These are phyloP conservation scores for Ganoderma leucocontextum DNA, from an alignment of 1,284 basidiomycete genomes.

Conservation along the genomic window DNA sequence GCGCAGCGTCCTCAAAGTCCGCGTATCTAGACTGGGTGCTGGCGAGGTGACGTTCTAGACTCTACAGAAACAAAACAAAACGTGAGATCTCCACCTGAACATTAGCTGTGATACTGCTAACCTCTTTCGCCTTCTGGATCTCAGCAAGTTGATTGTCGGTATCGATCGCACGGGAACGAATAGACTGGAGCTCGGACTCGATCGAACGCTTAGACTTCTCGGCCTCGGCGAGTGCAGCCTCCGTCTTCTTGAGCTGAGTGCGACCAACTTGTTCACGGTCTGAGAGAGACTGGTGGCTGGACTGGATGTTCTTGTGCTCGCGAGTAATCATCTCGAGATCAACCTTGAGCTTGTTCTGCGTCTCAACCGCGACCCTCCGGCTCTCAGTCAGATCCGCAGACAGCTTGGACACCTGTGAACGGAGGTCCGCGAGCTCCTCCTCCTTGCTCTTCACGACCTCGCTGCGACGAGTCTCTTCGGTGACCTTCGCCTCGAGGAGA, in stretches of 20 bases:
- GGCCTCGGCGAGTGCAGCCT: slow-evolving; percentile 63
- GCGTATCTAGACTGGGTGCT: slow-evolving; percentile 80
- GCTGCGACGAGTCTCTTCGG: slow-evolving; percentile 84
- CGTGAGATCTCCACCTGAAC: not conserved
- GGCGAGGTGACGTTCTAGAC: slow-evolving; percentile 79
- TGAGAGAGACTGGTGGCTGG: slow-evolving; percentile 70
- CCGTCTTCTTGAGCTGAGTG: slow-evolving; percentile 60
- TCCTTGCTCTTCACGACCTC: slow-evolving; percentile 92
- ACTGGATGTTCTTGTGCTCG: slow-evolving; percentile 64
- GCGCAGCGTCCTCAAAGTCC: slow-evolving; percentile 87
- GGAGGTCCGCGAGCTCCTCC: slow-evolving; percentile 79
- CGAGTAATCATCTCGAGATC: slow-evolving; percentile 69
- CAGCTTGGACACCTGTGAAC: slow-evolving; percentile 69
- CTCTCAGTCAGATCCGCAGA: slow-evolving; percentile 69
- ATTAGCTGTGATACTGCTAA: slow-evolving; percentile 42
- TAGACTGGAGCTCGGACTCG: slow-evolving; percentile 79
- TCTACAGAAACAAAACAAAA: slow-evolving; percentile 49
- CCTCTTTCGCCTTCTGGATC: slow-evolving; percentile 75
- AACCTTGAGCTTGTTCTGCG: slow-evolving; percentile 72
- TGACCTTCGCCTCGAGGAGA: slow-evolving; percentile 85
- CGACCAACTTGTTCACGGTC: slow-evolving; percentile 63
- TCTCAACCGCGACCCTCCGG: slow-evolving; percentile 64
- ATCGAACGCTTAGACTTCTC: slow-evolving; percentile 77
- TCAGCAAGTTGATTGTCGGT: slow-evolving; percentile 74
- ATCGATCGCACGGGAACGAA: slow-evolving; percentile 79